Evolutionary conservation across 2,329 filamentous ascomycete species (phyloP), one percentile per base, ranked within the genome.

Genomic region (Colletotrichum karsti): DNA sequence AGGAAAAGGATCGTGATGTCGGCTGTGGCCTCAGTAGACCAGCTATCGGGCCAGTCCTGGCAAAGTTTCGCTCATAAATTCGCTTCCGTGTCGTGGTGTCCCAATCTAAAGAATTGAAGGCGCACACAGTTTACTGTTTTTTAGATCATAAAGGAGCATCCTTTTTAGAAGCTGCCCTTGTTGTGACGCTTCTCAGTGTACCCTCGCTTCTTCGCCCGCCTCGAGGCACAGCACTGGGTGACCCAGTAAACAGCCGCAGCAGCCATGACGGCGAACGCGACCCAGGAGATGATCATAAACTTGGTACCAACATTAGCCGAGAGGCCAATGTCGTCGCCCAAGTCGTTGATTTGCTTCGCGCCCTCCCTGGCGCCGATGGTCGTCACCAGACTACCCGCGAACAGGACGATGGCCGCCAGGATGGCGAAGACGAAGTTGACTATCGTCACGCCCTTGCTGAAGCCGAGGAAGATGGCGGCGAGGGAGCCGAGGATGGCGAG

Each of bases 251-350:
- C 26, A 5, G 78, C 63, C 0, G 79, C 73, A 1, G 77, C 68
- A 4, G 79, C 73, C 81, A 86, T 85, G 67, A 83, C 74, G 4
- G 73, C 83, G 15, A 84, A 81, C 2, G 84, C 78, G 5, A 83
- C 78, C 85, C 85, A 88, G 5, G 79, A 79, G 41, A 87, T 73
- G 33, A 72, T 77, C 71, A 82, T 77, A 69, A 88, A 85, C 74
- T 82, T 82, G 46, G 57, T 72, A 7, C 86, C 85, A 10, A 76
- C 71, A 12, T 74, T 70, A 0, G 83, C 85, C 2, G 79, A 77
- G 22, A 88, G 76, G 44, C 85, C 85, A 15, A 84, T 75, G 3
- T 80, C 77, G 12, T 81, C 77, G 61, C 84, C 84, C 6, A 77
- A 69, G 1, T 81, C 74, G 72, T 84, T 83, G 73, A 87, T 79